A percentile compares a stretch with the other conserved stretches of the same genome.
Evolutionary conservation across 305 asterid genomes (phyloP).

Genomic region (Solanum hybrid): DNA sequence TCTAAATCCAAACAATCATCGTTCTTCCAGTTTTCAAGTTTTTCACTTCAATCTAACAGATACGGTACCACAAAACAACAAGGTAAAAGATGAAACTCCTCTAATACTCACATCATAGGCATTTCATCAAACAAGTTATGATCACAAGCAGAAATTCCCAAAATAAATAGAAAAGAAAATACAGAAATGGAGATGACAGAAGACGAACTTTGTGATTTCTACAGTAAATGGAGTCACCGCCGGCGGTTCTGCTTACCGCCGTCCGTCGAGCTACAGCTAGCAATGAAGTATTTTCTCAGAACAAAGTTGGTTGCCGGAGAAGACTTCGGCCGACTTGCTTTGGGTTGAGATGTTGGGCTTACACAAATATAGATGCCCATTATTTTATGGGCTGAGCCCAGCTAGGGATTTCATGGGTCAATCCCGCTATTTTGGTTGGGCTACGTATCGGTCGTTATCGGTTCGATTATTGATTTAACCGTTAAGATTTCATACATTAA

Average conservation of each 20-base stretch:
- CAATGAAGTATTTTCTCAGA: neutral
- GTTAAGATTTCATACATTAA: neutral
- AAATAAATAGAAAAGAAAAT: neutral
- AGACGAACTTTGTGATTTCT: neutral
- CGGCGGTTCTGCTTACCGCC: neutral
- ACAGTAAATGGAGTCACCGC: neutral
- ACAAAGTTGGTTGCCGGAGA: neutral
- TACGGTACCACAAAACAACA: neutral
- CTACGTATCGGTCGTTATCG: rapidly evolving
- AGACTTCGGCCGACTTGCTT: neutral
- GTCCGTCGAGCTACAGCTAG: neutral
- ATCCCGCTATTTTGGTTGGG: neutral
- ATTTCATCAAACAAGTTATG: neutral
- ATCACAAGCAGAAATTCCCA: neutral
- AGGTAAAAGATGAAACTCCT: neutral
- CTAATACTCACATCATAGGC: neutral
- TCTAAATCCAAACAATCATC: neutral
- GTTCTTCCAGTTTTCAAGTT: neutral
- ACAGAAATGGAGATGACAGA: neutral
- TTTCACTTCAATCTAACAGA: neutral
- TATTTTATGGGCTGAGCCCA: neutral
- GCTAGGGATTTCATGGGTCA: neutral
- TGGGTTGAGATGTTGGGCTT: neutral
- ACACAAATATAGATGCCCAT: neutral
- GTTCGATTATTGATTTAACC: too few species aligned